A percentile compares a stretch with the other conserved stretches of the same genome.
These are phyloP conservation scores for Lipomyces oligophaga DNA, from an alignment of 805 yeast species.

Conservation along the genomic window DNA sequence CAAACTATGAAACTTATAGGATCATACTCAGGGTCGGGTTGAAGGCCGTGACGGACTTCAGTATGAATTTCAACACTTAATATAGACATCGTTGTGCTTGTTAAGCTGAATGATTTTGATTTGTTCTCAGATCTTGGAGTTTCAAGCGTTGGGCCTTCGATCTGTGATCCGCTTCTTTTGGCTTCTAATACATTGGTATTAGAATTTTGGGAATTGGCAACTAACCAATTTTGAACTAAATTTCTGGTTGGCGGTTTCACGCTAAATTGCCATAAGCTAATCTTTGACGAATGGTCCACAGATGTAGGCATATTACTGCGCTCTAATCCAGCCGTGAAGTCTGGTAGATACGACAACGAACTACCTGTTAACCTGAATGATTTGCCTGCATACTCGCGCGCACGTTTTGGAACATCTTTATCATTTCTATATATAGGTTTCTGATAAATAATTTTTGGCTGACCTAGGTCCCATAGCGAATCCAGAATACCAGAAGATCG, in stretches of 20 bases:
- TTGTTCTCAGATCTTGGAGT: constrained; percentile 32
- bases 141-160: constrained; percentile 26
- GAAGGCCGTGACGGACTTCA: constrained; percentile 45
- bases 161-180: constrained; percentile 15
- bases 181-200: not conserved
- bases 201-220: not conserved
- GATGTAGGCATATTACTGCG: too few species aligned
- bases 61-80: constrained; percentile 67
- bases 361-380: constrained; percentile 49
- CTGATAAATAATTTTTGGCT: constrained; percentile 50
- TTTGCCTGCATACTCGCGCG: constrained; percentile 66
- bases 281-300: constrained; percentile 1
- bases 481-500: constrained; percentile 39
- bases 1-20: constrained; percentile 59
- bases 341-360: constrained; percentile 38
- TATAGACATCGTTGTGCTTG: constrained; percentile 45
- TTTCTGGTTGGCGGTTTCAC: constrained; percentile 47
- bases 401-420: constrained; percentile 50
- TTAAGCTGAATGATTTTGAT: constrained; percentile 16
- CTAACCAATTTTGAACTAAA: constrained; percentile 41
- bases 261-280: constrained; percentile 40
- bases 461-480: constrained; percentile 48
- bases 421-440: constrained; percentile 61
- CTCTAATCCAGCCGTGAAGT: constrained; percentile 22
- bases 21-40: constrained; percentile 68